Percentiles rank a stretch among this genome's conserved stretches.
phyloP scores from a whole-genome alignment of 176 grass and related monocot species.

The Areca catechu region DNA sequence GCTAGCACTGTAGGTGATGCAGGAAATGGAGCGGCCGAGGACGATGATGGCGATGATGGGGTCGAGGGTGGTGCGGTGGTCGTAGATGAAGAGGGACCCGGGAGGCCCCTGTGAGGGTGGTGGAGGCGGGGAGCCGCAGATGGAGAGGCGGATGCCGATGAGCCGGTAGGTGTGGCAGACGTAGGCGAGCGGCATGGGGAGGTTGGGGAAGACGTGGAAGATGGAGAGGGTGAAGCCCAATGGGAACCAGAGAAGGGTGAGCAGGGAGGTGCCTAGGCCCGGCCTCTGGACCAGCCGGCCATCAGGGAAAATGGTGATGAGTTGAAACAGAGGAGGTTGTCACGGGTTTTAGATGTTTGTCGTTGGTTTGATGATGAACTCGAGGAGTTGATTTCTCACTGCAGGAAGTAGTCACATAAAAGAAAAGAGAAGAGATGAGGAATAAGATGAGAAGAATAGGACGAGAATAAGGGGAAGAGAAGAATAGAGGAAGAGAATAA shows the following conservation, averaged over 20 bases:
- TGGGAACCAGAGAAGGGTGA: constrained; percentile 63
- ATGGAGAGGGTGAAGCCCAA: constrained; percentile 48
- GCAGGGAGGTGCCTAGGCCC: constrained; percentile 37
- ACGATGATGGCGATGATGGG: constrained; percentile 64
- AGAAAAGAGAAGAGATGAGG: too few relatives aligned
- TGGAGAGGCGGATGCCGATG: constrained; percentile 51
- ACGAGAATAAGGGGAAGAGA: too few relatives aligned
- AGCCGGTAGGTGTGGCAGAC: constrained; percentile 64
- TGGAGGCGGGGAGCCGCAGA: constrained; percentile 41
- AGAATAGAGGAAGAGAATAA: too few relatives aligned
- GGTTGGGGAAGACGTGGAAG: constrained; percentile 72
- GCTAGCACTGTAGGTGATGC: constrained; percentile 67
- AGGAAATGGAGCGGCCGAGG: constrained; percentile 47
- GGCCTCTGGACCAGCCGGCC: constrained; percentile 70
- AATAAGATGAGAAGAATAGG: too few relatives aligned
- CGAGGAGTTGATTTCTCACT: too few relatives aligned
- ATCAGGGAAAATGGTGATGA: constrained; percentile 74
- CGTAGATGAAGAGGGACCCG: constrained; percentile 60
- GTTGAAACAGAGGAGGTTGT: too few relatives aligned
- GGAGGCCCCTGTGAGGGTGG: constrained; percentile 25
- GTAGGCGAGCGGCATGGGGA: constrained; percentile 24
- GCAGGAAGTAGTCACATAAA: too few relatives aligned
- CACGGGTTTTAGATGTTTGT: too few relatives aligned
- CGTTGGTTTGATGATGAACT: too few relatives aligned
- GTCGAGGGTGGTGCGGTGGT: constrained; percentile 83